Percentiles rank a stretch among this genome's conserved stretches.
Evolutionary conservation across 495 filamentous ascomycete species (phyloP).

Genomic region (Aspergillus funiculosus): DNA sequence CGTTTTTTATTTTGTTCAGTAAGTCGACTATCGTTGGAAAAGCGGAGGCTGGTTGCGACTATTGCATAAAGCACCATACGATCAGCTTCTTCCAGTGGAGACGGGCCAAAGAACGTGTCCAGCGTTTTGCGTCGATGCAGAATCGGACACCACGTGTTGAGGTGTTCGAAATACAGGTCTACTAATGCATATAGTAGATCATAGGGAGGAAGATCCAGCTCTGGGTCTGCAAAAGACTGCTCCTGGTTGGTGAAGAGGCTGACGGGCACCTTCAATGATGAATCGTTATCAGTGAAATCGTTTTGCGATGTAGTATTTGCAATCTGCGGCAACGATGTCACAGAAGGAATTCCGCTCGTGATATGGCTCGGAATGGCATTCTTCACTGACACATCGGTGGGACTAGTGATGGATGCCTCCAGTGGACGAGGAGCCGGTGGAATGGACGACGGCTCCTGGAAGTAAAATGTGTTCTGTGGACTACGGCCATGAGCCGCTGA

Average conservation of each 20-base stretch:
- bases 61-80: conserved; percentile 80
- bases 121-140: conserved; percentile 73
- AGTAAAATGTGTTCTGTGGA: conserved; percentile 33
- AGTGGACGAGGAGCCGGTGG: conserved; percentile 25
- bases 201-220: conserved; percentile 78
- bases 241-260: conserved; percentile 40
- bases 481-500: conserved; percentile 35
- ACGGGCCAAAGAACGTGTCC: conserved; percentile 73
- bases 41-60: conserved; percentile 78
- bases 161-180: conserved; percentile 84
- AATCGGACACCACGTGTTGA: conserved; percentile 89
- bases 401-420: conserved; percentile 32
- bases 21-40: conserved; percentile 67
- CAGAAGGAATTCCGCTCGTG: conserved; percentile 19
- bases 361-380: conserved; percentile 25
- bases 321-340: conserved; percentile 23
- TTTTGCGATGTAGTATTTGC: conserved; percentile 19
- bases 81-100: conserved; percentile 70
- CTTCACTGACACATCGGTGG: conserved; percentile 33
- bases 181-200: conserved; percentile 75
- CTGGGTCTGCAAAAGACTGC: conserved; percentile 47
- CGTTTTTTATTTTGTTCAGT: conserved; percentile 61
- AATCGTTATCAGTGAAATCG: conserved; percentile 43
- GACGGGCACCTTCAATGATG: conserved; percentile 40
- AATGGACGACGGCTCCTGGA: conserved; percentile 32